Evolutionary conservation across 202 grass and related monocot species (phyloP), one percentile per base, ranked within the genome.

Genomic region (Cymbopogon flexuosus): DNA sequence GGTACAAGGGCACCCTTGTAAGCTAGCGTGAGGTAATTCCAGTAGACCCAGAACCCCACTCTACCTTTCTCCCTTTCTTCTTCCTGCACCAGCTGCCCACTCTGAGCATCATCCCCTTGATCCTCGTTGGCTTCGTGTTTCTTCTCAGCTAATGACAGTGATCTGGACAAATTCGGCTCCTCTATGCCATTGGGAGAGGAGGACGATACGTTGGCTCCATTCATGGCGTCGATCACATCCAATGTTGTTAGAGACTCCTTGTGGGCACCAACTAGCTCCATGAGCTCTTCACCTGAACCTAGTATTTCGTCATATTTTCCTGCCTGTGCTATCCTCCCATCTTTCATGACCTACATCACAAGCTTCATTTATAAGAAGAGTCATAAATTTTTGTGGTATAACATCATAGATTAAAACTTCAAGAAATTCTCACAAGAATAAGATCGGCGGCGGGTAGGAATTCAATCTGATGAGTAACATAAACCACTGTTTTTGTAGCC

Each of bases 11-110:
- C 89, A 40, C 93, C 93, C 36, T 81, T 91, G 56, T 93, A 88
- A 68, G 89, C 91, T 62, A 83, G 76, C 37, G 93, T 97, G 21
- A 97, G 79, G 72, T 93, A 97, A 36, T 75, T 90, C 93, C 93
- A 97, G 73, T 93, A 97, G 39, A 97, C 86, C 93, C 82, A 93
- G 64, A 91, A 93, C 24, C 89, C 93, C 58, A 97, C 91, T 45
- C 76, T 91, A 59, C 91, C 93, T 84, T 93, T 91, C 79, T 93
- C 93, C 78, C 93, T 88, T 78, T 97, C 93, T 90, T 97, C 93
- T 81, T 93, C 93, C 70, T 89, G 90, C 72, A 97, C 91, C 76
- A 97, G 84, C 68, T 97, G 89, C 70, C 93, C 93, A 81, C 90
- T 45, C 54, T 14, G 70, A 76, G 56, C 56, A 59, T 4, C 54